Evolutionary conservation across 202 grass and related monocot species (phyloP), one percentile per base, ranked within the genome.

Genomic region (Schoenoplectus triqueter): DNA sequence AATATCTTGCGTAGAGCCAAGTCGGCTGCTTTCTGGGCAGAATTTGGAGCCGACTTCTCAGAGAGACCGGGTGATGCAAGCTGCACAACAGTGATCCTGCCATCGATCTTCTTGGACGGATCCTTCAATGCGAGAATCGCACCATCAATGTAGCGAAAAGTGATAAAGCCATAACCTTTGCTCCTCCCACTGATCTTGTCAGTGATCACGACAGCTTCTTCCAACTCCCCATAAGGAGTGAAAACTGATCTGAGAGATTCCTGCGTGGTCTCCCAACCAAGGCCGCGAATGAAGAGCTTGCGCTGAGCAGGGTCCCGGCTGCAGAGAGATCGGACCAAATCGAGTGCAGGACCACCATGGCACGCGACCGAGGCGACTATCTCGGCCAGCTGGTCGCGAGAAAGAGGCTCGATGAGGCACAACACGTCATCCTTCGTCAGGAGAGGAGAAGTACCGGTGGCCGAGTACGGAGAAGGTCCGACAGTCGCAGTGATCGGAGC

Each of bases 21-120:
- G 52, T 99, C 97, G 7, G 86, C 80, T 5, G 64, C 42, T 69
- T 83, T 83, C 65, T 59, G 81, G 57, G 46, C 65, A 10, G 88
- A 87, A 10, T 84, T 85, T 0, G 85, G 87, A 40, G 69, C 89
- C 0, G 63, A 13, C 2, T 51, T 82, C 0, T 93, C 96, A 0
- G 93, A 83, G 11, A 82, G 74, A 10, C 96, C 96, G 5, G 96
- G 90, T 3, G 93, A 88, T 1, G 96, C 96, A 42, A 99, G 96
- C 62, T 96, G 96, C 17, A 93, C 95, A 6, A 99, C 96, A 6
- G 96, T 91, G 80, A 99, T 92, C 46, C 93, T 90, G n/a, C 90
- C 97, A 50, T 99, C 97, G 46, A 99, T 96, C 88, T 99, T 99
- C 90, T 99, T 99, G 0, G 97, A 99, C 0, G 97, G 97, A 67